Evolutionary conservation across 345 rosid genomes (phyloP).

Genomic region (Gossypioides kirkii): DNA sequence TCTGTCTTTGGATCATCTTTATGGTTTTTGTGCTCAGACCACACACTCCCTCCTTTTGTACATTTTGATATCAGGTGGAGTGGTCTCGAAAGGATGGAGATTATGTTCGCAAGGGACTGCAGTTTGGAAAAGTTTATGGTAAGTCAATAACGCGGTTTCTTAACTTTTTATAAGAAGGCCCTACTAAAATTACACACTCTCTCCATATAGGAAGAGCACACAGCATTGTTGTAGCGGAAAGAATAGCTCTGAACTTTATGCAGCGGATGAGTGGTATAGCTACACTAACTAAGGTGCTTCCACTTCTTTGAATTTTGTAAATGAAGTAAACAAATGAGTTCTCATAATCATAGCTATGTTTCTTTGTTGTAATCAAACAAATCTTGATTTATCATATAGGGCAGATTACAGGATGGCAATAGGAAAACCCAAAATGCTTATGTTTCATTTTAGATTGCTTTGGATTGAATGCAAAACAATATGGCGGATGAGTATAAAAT

Average conservation of each 20-base stretch:
- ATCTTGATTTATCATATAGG: neutral
- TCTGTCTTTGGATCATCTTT: conserved; percentile 10
- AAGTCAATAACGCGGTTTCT: conserved; percentile 9
- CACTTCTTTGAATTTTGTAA: conserved; percentile 10
- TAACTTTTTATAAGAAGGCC: neutral
- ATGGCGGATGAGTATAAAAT: neutral
- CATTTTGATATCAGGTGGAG: conserved; percentile 51
- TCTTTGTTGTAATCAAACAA: neutral
- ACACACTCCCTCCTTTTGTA: neutral
- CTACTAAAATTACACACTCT: neutral
- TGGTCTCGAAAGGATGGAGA: conserved; percentile 88
- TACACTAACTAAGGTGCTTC: conserved; percentile 74
- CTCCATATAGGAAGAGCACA: conserved; percentile 60
- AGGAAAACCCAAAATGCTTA: neutral
- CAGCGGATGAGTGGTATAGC: conserved; percentile 99
- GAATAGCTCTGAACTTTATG: conserved; percentile 89
- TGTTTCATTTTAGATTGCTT: neutral
- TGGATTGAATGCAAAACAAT: neutral
- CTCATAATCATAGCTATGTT: neutral
- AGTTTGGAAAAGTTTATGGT: conserved; percentile 88
- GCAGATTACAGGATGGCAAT: neutral
- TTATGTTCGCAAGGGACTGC: conserved; percentile 68
- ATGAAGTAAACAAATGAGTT: neutral
- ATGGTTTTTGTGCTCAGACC: conserved; percentile 14
- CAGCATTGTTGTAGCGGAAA: conserved; percentile 81